Evolutionary conservation across 73 alveolate genomes (phyloP).

Genomic region (Paramecium caudatum): DNA sequence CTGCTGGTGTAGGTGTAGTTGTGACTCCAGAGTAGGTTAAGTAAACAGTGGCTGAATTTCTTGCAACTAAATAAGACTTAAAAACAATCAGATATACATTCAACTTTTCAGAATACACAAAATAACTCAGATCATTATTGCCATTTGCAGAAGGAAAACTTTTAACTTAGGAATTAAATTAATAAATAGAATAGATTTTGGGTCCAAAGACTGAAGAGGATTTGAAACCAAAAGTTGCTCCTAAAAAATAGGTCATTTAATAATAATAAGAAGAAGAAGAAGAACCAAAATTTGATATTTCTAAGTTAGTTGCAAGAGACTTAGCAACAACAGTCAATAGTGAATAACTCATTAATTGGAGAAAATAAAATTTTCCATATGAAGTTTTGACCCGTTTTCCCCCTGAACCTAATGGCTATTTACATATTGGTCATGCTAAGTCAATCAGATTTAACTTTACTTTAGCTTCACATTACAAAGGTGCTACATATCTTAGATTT

Average conservation of each 20-base stretch:
- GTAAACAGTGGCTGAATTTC: slow-evolving; percentile 4
- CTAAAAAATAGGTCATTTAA: slow-evolving; percentile 14
- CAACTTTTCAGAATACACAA: slow-evolving; percentile 69
- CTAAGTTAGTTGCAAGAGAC: slow-evolving; percentile 72
- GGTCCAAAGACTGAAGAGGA: slow-evolving; percentile 77
- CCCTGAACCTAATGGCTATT: slow-evolving; percentile 99
- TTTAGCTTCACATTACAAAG: slow-evolving; percentile 93
- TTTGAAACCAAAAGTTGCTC: slow-evolving; percentile 42
- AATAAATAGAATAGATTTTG: slow-evolving; percentile 65
- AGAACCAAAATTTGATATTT: slow-evolving; percentile 44
- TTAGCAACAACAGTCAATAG: slow-evolving; percentile 59
- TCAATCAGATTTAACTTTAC: slow-evolving; percentile 98
- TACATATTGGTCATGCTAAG: slow-evolving; percentile 99
- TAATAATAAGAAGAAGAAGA: slow-evolving; percentile 53
- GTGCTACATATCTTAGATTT: slow-evolving; percentile 94
- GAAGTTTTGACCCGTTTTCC: slow-evolving; percentile 98
- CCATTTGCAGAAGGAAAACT: slow-evolving; percentile 75
- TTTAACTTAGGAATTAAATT: slow-evolving; percentile 53
- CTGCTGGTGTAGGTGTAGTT: slow-evolving; percentile 69
- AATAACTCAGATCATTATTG: slow-evolving; percentile 36
- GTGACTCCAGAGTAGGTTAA: slow-evolving; percentile 69
- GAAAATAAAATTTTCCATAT: slow-evolving; percentile 64
- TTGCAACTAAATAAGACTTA: not conserved
- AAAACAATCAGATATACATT: slow-evolving; percentile 61
- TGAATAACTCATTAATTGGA: slow-evolving; percentile 52